Conservation (phyloP, 148 eudicot species). For the Fallopia convolvulus region DNA sequence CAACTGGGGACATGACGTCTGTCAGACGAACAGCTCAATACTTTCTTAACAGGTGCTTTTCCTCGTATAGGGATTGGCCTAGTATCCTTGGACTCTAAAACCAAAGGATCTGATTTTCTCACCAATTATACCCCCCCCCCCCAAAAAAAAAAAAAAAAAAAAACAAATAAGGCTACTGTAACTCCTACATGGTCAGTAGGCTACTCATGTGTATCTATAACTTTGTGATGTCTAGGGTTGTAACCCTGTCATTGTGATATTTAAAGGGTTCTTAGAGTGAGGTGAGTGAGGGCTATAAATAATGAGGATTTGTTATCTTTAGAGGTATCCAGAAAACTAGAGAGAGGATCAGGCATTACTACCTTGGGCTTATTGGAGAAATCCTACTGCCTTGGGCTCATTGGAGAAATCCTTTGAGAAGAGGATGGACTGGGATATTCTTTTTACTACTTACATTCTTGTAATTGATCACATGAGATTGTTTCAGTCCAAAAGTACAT, state of each 20-base stretch:
- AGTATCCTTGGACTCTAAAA: neutral
- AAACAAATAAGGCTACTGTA: neutral
- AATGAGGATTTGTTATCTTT: too few relatives aligned
- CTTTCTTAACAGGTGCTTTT: constrained; percentile 76
- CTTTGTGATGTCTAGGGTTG: neutral
- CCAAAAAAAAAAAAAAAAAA: neutral
- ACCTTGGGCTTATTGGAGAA: too few relatives aligned
- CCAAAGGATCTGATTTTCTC: neutral
- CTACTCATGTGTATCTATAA: neutral
- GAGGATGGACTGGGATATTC: neutral
- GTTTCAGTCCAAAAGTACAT: neutral
- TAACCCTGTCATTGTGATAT: neutral
- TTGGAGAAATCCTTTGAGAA: neutral
- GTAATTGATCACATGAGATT: neutral
- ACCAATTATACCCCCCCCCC: neutral
- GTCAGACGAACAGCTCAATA: constrained; percentile 87
- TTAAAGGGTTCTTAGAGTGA: neutral
- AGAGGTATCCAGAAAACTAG: too few relatives aligned
- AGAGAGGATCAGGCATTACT: too few relatives aligned
- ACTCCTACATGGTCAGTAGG: neutral
- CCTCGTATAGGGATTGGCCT: neutral
- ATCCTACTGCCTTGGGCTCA: too few relatives aligned
- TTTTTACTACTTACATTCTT: neutral
- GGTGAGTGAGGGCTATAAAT: too few relatives aligned
- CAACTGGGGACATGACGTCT: constrained; percentile 98